Conservation (phyloP, 2,329 filamentous ascomycete species). For the Hortaea werneckii region DNA sequence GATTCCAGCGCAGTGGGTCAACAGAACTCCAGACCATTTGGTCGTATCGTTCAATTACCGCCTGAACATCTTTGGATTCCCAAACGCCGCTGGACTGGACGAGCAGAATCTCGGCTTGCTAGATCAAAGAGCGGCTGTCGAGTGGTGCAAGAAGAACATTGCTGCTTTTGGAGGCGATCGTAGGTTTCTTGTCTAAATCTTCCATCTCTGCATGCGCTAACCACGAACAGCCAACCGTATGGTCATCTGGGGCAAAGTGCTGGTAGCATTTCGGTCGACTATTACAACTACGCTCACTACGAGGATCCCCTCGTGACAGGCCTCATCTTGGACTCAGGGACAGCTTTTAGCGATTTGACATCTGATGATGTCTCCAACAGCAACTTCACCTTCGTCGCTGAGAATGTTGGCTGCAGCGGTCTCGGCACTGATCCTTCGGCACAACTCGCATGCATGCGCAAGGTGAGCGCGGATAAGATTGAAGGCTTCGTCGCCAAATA, state of each 20-base stretch:
- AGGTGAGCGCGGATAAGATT: conserved; percentile 21
- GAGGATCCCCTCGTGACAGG: conserved; percentile 40
- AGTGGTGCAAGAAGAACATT: conserved; percentile 33
- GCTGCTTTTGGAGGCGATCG: conserved; percentile 32
- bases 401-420: conserved; percentile 24
- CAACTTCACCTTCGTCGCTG: conserved; percentile 31
- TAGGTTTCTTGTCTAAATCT: neutral
- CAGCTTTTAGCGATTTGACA: conserved; percentile 14
- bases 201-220: neutral
- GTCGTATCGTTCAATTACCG: conserved; percentile 20
- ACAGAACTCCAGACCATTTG: conserved; percentile 18
- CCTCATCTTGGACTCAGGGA: conserved; percentile 39
- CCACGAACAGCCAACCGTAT: conserved; percentile 14
- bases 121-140: conserved; percentile 28
- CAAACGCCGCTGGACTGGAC: conserved; percentile 24
- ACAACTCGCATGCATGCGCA: conserved; percentile 29
- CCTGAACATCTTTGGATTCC: conserved; percentile 30
- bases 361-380: conserved; percentile 20
- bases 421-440: conserved; percentile 9
- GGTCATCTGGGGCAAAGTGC: conserved; percentile 30
- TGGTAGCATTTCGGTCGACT: conserved; percentile 31
- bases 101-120: conserved; percentile 29
- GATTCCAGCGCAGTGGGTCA: conserved; percentile 35
- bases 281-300: conserved; percentile 39
- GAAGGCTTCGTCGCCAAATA: conserved; percentile 24